Evolutionary conservation across 208 protist genomes (phyloP).

Genomic region (Leishmania guyanensis): DNA sequence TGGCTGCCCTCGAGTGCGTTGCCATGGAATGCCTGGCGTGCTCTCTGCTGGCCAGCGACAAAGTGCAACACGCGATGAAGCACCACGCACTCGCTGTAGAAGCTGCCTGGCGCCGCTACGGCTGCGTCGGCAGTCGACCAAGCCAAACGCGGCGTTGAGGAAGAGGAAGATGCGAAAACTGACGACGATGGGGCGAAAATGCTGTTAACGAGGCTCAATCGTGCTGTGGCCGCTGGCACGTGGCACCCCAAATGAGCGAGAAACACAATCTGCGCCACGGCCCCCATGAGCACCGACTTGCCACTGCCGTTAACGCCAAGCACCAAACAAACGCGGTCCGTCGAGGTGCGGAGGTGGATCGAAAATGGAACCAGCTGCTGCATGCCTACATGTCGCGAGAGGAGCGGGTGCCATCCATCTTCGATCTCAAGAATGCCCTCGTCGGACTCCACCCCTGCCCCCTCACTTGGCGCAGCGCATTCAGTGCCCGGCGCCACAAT

Average conservation of each 20-base stretch:
- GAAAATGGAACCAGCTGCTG: conserved; percentile 62
- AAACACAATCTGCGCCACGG: conserved; percentile 92
- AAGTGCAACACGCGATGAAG: conserved; percentile 69
- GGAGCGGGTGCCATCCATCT: conserved; percentile 74
- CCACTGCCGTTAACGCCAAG: conserved; percentile 90
- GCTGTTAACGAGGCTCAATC: conserved; percentile 55
- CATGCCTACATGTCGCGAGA: conserved; percentile 39
- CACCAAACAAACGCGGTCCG: conserved; percentile 66
- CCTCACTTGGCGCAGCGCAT: background rate
- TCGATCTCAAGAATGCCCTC: conserved; percentile 57
- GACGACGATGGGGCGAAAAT: conserved; percentile 45
- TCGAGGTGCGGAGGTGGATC: conserved; percentile 27
- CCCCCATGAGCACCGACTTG: conserved; percentile 92
- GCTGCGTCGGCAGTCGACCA: background rate
- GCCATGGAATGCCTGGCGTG: background rate
- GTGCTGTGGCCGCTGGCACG: conserved; percentile 80
- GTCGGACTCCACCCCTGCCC: conserved; percentile 4
- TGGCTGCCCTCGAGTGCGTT: background rate
- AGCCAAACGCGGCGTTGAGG: background rate
- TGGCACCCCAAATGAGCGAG: conserved; percentile 93
- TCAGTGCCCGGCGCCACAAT: conserved; percentile 8
- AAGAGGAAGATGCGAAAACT: background rate
- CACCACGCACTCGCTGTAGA: conserved; percentile 66
- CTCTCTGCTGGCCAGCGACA: conserved; percentile 29
- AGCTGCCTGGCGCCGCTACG: conserved; percentile 41